Percentiles rank a stretch among this genome's conserved stretches.
Conservation (phyloP, 371 early-diverging fungal genomes). For the Rhizomucor pusillus region DNA sequence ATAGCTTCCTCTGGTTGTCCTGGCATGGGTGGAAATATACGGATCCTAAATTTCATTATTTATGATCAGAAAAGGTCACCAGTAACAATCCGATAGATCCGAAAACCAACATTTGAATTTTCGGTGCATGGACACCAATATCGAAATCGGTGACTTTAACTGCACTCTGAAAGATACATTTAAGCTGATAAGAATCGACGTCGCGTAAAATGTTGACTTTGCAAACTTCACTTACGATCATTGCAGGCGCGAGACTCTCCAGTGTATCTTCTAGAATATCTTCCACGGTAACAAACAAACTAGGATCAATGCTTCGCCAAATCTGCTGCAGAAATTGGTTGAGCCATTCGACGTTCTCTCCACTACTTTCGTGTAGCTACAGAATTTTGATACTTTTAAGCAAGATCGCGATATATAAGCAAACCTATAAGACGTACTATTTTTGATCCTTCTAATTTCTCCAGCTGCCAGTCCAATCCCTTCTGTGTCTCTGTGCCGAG, state of each 20-base stretch:
- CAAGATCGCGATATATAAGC: too few relatives aligned
- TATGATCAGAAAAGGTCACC: background rate
- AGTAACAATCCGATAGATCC: background rate
- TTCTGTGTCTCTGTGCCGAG: conserved; percentile 17
- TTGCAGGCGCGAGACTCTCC: conserved; percentile 14
- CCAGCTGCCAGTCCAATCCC: conserved; percentile 28
- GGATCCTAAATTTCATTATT: conserved; percentile 10
- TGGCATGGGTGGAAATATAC: conserved; percentile 17
- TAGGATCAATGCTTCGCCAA: conserved; percentile 32
- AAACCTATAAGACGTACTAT: too few relatives aligned
- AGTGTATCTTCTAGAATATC: conserved; percentile 27
- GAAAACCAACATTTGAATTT: conserved; percentile 14
- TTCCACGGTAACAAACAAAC: conserved; percentile 22
- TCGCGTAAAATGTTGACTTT: too few relatives aligned
- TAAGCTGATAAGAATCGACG: background rate
- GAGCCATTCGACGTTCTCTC: conserved; percentile 30
- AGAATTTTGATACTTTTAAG: background rate
- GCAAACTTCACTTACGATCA: conserved; percentile 23
- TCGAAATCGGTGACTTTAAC: conserved; percentile 30
- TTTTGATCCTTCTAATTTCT: conserved; percentile 18
- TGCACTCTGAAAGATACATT: conserved; percentile 13
- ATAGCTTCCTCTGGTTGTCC: conserved; percentile 25
- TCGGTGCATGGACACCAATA: conserved; percentile 29
- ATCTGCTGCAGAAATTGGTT: conserved; percentile 24
- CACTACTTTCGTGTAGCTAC: conserved; percentile 18